Percentiles rank a stretch among this genome's conserved stretches.
These are phyloP conservation scores for Phytophthora brassicae DNA, from an alignment of 352 stramenopile species.

Conservation along the genomic window DNA sequence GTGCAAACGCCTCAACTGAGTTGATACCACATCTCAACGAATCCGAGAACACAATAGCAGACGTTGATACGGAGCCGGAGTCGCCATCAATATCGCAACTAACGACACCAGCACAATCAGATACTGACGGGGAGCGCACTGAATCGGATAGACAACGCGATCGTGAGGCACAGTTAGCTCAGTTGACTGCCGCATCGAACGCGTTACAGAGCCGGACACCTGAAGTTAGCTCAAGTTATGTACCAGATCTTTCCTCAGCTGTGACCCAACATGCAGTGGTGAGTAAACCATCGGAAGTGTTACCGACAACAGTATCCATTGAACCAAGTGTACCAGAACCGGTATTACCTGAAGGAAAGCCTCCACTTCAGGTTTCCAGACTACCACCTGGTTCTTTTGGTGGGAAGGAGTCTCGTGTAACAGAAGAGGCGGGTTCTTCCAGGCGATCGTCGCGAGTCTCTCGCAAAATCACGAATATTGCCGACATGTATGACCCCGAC, in stretches of 20 bases:
- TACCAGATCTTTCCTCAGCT: not conserved
- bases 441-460: conserved; percentile 68
- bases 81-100: conserved; percentile 65
- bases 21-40: not conserved
- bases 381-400: conserved; percentile 16
- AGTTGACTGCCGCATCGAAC: conserved; percentile 35
- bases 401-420: conserved; percentile 25
- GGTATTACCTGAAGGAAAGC: conserved; percentile 17
- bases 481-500: conserved; percentile 77
- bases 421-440: conserved; percentile 26
- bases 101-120: conserved; percentile 69
- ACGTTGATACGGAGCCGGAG: conserved; percentile 64
- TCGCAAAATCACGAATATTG: conserved; percentile 81
- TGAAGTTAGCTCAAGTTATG: conserved; percentile 10
- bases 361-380: conserved; percentile 24
- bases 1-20: not conserved
- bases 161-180: conserved; percentile 31
- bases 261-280: conserved; percentile 19
- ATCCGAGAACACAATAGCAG: conserved; percentile 29
- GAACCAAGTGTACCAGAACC: not conserved
- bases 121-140: conserved; percentile 51
- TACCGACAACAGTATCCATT: not conserved
- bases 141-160: conserved; percentile 27
- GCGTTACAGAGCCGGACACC: conserved; percentile 25
- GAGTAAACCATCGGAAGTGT: conserved; percentile 27